Evolutionary conservation across 805 yeast species (phyloP).

Genomic region (Metschnikowia kofuensis): DNA sequence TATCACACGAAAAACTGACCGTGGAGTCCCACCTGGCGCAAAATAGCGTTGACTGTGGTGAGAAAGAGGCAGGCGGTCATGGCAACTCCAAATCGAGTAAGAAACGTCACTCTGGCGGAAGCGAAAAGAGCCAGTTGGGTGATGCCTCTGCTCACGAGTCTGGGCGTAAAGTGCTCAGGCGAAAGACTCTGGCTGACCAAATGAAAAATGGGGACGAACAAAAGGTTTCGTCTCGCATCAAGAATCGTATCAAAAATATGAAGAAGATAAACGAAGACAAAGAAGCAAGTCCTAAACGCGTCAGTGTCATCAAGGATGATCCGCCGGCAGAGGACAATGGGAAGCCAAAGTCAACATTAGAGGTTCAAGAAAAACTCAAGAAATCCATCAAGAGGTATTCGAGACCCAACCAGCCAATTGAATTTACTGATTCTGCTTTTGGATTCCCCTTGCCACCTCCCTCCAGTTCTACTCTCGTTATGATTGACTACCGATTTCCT

Average conservation of each 20-base stretch:
- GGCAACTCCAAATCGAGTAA: not conserved
- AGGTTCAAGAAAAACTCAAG: constrained; percentile 43
- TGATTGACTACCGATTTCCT: constrained; percentile 85
- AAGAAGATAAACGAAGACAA: constrained; percentile 10
- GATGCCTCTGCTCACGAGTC: constrained; percentile 2
- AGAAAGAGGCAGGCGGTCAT: constrained; percentile 1
- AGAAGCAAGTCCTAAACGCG: not conserved
- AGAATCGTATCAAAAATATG: constrained; percentile 17
- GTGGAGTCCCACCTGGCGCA: not conserved
- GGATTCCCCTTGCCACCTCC: constrained; percentile 86
- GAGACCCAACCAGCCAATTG: constrained; percentile 44
- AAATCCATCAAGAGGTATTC: constrained; percentile 41
- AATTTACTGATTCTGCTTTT: constrained; percentile 72
- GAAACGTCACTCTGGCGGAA: constrained; percentile 1
- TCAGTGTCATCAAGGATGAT: constrained; percentile 4
- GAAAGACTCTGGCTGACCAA: constrained; percentile 5
- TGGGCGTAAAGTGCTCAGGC: not conserved
- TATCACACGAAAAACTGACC: constrained; percentile 9
- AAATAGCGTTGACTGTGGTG: constrained; percentile 5
- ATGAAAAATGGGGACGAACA: constrained; percentile 9
- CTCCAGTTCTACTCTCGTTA: constrained; percentile 68
- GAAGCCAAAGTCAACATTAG: constrained; percentile 34
- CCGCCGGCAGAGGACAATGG: constrained; percentile 13
- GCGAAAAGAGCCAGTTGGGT: constrained; percentile 1
- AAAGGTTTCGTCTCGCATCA: constrained; percentile 13